These are phyloP conservation scores for Podaxis sp. DNA, from an alignment of 768 basidiomycete genomes.

Conservation along the genomic window DNA sequence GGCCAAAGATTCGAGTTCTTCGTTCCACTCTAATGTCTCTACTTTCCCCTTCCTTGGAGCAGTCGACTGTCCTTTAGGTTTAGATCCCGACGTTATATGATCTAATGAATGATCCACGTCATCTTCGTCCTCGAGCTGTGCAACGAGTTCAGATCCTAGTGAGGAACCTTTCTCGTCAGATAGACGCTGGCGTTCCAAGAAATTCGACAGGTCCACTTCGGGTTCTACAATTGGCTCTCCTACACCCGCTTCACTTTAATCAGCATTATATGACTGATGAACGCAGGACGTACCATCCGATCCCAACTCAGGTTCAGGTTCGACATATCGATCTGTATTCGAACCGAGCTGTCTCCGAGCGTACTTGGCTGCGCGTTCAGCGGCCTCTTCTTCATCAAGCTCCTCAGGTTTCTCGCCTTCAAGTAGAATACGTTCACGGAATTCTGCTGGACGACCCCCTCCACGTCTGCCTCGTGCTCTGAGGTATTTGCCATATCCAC, in stretches of 20 bases:
- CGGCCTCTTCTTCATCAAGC: constrained; percentile 47
- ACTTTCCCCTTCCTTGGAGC: constrained; percentile 60
- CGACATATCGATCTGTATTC: constrained; percentile 74
- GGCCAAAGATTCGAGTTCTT: constrained; percentile 58
- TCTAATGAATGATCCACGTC: constrained; percentile 60
- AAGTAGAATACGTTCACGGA: constrained; percentile 55
- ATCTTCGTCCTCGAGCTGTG: constrained; percentile 45
- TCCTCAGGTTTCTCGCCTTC: constrained; percentile 53
- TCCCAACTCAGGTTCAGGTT: constrained; percentile 66
- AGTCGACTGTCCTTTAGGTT: constrained; percentile 10
- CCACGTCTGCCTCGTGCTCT: constrained; percentile 65
- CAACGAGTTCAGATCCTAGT: constrained; percentile 16
- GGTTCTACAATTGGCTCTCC: constrained; percentile 69
- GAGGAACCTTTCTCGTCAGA: constrained; percentile 34
- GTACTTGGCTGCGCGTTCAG: constrained; percentile 50
- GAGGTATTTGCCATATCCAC: constrained; percentile 72
- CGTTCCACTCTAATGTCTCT: constrained; percentile 67
- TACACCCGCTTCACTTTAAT: constrained; percentile 19
- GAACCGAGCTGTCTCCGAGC: constrained; percentile 57
- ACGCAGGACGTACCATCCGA: constrained; percentile 55
- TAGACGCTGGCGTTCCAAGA: constrained; percentile 62
- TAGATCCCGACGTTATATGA: constrained; percentile 41
- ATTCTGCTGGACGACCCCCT: constrained; percentile 63
- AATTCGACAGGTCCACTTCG: constrained; percentile 67
- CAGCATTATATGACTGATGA: not conserved